Percentiles rank a stretch among this genome's conserved stretches.
phyloP scores from a whole-genome alignment of 345 rosid genomes.

The Acer yangbiense region DNA sequence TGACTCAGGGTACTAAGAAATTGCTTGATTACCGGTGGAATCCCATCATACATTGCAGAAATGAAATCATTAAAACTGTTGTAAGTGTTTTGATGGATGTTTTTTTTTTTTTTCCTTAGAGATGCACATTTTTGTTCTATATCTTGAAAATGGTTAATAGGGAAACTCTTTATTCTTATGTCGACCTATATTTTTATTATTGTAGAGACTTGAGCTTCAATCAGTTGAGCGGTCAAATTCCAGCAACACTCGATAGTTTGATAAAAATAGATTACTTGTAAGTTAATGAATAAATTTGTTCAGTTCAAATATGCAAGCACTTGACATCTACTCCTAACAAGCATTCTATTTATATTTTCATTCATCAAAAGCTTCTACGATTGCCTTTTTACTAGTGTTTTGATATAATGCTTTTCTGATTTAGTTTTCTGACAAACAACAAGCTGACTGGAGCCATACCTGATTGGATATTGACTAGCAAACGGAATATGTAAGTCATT shows the following conservation, averaged over 20 bases:
- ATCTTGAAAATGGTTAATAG: background rate
- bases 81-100: conserved; percentile 42
- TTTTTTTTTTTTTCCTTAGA: background rate
- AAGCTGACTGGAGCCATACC: conserved; percentile 35
- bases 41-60: conserved; percentile 30
- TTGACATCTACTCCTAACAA: background rate
- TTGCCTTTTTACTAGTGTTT: background rate
- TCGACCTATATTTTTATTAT: background rate
- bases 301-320: background rate
- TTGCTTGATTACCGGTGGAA: conserved; percentile 52
- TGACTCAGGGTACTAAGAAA: conserved; percentile 60
- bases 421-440: conserved; percentile 58
- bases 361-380: background rate
- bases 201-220: conserved; percentile 87
- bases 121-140: background rate
- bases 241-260: conserved; percentile 31
- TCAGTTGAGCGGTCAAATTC: conserved; percentile 57
- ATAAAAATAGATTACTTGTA: conserved; percentile 37
- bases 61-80: conserved; percentile 35
- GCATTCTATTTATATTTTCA: no score
- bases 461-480: conserved; percentile 40
- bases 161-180: background rate
- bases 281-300: conserved; percentile 21
- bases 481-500: conserved; percentile 42
- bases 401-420: conserved; percentile 9